Evolutionary conservation across 1,284 basidiomycete genomes (phyloP).

Genomic region (Ustilago shanxiensis): DNA sequence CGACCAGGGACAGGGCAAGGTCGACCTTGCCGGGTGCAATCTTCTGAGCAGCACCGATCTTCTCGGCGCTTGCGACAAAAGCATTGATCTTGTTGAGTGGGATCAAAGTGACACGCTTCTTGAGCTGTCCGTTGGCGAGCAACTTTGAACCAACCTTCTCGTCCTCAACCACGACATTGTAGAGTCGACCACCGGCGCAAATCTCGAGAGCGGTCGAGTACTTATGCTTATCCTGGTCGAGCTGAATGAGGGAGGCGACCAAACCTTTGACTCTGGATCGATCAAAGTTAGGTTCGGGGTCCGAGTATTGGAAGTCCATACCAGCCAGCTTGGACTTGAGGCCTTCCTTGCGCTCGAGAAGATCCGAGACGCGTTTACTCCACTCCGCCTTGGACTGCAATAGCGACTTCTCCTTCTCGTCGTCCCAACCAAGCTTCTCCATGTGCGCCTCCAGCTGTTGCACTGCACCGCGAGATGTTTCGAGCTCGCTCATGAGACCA

Average conservation of each 20-base stretch:
- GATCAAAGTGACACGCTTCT: constrained; percentile 92
- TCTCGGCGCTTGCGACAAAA: constrained; percentile 78
- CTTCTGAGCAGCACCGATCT: constrained; percentile 80
- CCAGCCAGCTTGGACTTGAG: constrained; percentile 79
- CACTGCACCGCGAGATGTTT: constrained; percentile 71
- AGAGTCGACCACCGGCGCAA: constrained; percentile 89
- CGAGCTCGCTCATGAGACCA: constrained; percentile 76
- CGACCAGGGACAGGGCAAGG: constrained; percentile 87
- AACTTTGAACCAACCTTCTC: constrained; percentile 88
- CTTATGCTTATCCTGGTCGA: constrained; percentile 77
- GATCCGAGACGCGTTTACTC: constrained; percentile 75
- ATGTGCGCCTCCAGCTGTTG: constrained; percentile 72
- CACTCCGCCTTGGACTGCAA: constrained; percentile 76
- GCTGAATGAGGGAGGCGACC: constrained; percentile 78
- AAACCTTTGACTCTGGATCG: constrained; percentile 85
- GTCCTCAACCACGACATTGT: constrained; percentile 85
- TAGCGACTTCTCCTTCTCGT: constrained; percentile 80
- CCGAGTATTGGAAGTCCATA: constrained; percentile 86
- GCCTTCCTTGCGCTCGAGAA: constrained; percentile 80
- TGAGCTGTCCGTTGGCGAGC: constrained; percentile 83
- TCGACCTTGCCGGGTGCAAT: constrained; percentile 84
- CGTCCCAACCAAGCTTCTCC: constrained; percentile 80
- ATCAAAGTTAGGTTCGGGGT: constrained; percentile 86
- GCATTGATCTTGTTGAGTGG: constrained; percentile 92
- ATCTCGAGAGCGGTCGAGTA: constrained; percentile 93